Evolutionary conservation across 2,329 filamentous ascomycete genomes (phyloP).

Genomic region (Sporothrix globosa): DNA sequence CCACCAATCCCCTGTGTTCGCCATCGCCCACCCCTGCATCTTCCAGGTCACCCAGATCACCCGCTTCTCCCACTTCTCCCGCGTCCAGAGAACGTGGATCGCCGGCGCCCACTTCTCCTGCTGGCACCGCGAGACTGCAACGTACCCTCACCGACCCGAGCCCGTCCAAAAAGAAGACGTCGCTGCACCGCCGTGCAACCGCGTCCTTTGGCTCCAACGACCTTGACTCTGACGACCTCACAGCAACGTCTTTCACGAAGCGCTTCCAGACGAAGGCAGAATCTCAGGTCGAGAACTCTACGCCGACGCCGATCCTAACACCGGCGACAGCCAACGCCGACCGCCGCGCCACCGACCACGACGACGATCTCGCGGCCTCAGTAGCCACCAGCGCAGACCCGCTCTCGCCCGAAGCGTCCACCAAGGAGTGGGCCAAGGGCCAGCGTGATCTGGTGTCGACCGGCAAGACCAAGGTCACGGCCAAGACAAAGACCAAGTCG

Average conservation of each 20-base stretch:
- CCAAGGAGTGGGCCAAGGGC: conserved; percentile 47
- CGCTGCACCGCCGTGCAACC: conserved; percentile 47
- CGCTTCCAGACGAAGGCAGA: conserved; percentile 39
- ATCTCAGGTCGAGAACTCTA: conserved; percentile 20
- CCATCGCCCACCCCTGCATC: conserved; percentile 25
- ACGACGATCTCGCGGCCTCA: conserved; percentile 18
- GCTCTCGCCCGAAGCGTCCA: conserved; percentile 39
- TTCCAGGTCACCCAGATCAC: not conserved
- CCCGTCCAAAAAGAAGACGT: conserved; percentile 41
- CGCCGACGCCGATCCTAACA: not conserved
- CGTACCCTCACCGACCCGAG: conserved; percentile 40
- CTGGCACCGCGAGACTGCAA: conserved; percentile 34
- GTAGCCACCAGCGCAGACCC: conserved; percentile 34
- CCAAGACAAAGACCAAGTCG: conserved; percentile 35
- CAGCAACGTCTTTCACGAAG: conserved; percentile 43
- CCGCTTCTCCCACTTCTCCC: not conserved
- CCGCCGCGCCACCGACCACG: no score
- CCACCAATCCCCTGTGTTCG: conserved; percentile 1
- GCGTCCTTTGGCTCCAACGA: conserved; percentile 46
- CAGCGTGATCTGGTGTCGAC: conserved; percentile 43
- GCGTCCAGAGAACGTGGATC: conserved; percentile 9
- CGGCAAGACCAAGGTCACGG: not conserved
- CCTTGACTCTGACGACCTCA: conserved; percentile 41
- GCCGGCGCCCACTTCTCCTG: conserved; percentile 14
- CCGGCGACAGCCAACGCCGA: not conserved